Conservation (phyloP, 1,284 basidiomycete genomes). For the Stygiomarasmius scandens region DNA sequence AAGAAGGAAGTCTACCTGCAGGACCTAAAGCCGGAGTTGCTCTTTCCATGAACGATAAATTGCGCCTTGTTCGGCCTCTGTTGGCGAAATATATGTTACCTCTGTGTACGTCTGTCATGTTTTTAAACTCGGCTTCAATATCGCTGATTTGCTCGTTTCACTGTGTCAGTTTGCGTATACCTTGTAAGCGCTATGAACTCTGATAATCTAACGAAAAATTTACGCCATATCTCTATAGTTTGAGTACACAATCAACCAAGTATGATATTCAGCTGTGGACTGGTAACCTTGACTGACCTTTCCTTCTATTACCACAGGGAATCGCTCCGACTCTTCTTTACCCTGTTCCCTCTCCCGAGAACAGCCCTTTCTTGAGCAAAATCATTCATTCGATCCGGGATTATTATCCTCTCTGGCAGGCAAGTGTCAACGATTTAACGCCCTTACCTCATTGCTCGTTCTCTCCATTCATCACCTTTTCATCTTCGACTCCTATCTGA, state of each 20-base stretch:
- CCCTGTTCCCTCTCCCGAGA: conserved; percentile 69
- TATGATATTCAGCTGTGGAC: conserved; percentile 28
- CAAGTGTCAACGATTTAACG: conserved; percentile 32
- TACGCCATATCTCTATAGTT: conserved; percentile 51
- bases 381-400: conserved; percentile 88
- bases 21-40: conserved; percentile 44
- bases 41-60: conserved; percentile 72
- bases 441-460: background rate
- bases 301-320: conserved; percentile 50
- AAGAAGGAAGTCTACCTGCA: conserved; percentile 35
- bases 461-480: conserved; percentile 23
- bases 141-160: conserved; percentile 14
- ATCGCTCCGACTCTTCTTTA: conserved; percentile 92
- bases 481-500: too few species aligned
- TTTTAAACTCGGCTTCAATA: background rate
- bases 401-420: conserved; percentile 96
- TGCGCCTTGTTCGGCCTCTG: conserved; percentile 74
- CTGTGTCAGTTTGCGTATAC: conserved; percentile 80
- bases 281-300: background rate
- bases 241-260: conserved; percentile 93
- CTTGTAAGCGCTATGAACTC: conserved; percentile 49
- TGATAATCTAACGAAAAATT: background rate
- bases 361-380: conserved; percentile 66
- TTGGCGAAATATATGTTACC: conserved; percentile 81
- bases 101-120: conserved; percentile 56